Base-by-base conservation (phyloP, 139 green algal genomes). In the Prasinococcaceae sp. region DNA sequence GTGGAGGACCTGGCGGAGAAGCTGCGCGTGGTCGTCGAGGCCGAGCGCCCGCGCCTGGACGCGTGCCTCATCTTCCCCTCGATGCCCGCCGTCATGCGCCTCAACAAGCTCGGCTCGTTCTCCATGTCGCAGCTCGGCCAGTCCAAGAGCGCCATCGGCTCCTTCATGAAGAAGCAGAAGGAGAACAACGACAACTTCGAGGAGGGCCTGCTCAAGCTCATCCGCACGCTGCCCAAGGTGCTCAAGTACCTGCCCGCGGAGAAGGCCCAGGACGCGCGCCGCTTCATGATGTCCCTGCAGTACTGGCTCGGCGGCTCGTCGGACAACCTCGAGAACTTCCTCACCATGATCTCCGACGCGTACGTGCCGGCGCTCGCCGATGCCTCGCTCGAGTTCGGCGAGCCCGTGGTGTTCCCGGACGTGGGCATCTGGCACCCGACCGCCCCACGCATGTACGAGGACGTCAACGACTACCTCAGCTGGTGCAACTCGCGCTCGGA, bases 391-490 rank as follows among this genome's bases (percentile, higher is more conserved):
- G 50, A 65, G 20, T 57, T 79, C 44, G 66, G 30, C 28, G 79
- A 97, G 40, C 90, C 90, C 9, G 66, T 86, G 70, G 72, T 93
- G 33, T 94, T 88, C 79, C 88, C 85, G 10, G 90, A 98, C 35
- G 77, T 87, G 3, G 90, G 90, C 66, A 93, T 98, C 74, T 98
- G 90, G 90, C 90, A 98, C 72, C 90, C 90, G 4, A 49, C 83
- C 45, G 79, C 83, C 0, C 54, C 40, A 4, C 49, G 25, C 47
- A 87, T 90, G 78, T 97, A 92, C 49, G 88, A 96, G 67, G 88
- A 97, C 69, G 46, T 96, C 23, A 96, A 97, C 79, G 88, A 97
- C 80, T 97, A 95, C 76, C 78, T 97, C 22, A 97, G 96, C 82
- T 97, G 88, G 88, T 72, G 63, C 35, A 53, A 56, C 41, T 95